These are phyloP conservation scores for Phytopythium boreale DNA, from an alignment of 352 stramenopile genomes.

Conservation along the genomic window DNA sequence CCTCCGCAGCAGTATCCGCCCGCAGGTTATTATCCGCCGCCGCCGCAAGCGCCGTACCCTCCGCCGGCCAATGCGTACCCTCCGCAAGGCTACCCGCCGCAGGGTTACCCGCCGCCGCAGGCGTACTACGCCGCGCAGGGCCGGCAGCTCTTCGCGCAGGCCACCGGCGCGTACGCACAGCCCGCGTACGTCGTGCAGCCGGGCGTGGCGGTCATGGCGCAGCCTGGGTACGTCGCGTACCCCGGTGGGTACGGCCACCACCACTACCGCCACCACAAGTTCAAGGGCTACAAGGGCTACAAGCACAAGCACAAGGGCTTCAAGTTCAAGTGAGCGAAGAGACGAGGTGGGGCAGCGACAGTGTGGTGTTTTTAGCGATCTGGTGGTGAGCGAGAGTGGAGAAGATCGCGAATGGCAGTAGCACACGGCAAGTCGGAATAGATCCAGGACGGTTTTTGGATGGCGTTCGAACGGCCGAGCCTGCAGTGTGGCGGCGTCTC, in stretches of 20 bases:
- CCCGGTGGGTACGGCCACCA: constrained; percentile 50
- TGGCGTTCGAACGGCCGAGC: background rate
- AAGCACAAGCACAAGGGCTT: constrained; percentile 45
- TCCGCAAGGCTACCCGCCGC: constrained; percentile 17
- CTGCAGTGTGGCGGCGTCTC: no score
- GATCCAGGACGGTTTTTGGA: background rate
- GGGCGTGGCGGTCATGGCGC: constrained; percentile 15
- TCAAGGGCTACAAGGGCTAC: constrained; percentile 50
- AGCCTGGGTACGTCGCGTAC: constrained; percentile 51
- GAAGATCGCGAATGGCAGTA: no score
- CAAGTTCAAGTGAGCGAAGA: constrained; percentile 40
- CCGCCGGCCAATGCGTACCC: constrained; percentile 23
- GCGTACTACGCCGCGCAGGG: constrained; percentile 68
- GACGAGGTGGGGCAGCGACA: background rate
- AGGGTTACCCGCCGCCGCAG: constrained; percentile 37
- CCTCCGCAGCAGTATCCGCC: no score
- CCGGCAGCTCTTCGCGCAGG: constrained; percentile 67
- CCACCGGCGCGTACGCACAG: constrained; percentile 35
- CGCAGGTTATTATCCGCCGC: constrained; percentile 26
- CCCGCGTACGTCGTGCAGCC: constrained; percentile 41
- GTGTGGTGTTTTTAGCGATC: no score
- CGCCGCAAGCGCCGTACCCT: constrained; percentile 30
- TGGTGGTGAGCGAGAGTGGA: no score
- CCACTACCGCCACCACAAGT: constrained; percentile 56
- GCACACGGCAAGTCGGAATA: no score